A percentile compares a stretch with the other conserved stretches of the same genome.
phyloP scores from a whole-genome alignment of 2,329 filamentous ascomycete genomes.

The Colletotrichum sp. region DNA sequence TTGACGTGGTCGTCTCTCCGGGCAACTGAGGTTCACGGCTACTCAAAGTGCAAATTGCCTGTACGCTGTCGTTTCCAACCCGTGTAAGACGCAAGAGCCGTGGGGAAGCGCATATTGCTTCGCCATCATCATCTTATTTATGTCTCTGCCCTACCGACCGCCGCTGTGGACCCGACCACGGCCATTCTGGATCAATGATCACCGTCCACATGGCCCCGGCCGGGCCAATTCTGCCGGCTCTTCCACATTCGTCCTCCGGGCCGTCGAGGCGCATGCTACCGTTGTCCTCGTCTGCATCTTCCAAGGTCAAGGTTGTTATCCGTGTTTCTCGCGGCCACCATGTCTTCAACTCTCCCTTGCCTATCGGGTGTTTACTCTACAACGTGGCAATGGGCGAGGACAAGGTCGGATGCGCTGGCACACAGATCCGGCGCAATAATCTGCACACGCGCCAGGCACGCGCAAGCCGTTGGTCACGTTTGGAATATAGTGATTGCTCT shows the following conservation, averaged over 20 bases:
- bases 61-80: not conserved
- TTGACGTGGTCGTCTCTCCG: not conserved
- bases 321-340: not conserved
- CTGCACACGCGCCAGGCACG: slow-evolving; percentile 6
- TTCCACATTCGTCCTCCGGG: not conserved
- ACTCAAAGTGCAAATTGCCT: not conserved
- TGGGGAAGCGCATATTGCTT: not conserved
- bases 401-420: slow-evolving; percentile 7
- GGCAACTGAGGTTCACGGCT: not conserved
- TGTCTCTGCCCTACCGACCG: not conserved
- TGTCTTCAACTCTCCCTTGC: not conserved
- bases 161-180: not conserved
- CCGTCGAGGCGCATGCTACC: not conserved
- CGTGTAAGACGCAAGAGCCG: not conserved
- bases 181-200: not conserved
- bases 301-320: not conserved
- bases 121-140: not conserved
- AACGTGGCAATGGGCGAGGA: not conserved
- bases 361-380: not conserved
- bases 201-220: not conserved
- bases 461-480: not conserved
- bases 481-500: not conserved
- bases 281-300: not conserved
- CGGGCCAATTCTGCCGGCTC: not conserved
- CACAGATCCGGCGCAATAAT: slow-evolving; percentile 1